Base-by-base conservation (phyloP, 345 rosid genomes). In the Ailanthus altissimus region DNA sequence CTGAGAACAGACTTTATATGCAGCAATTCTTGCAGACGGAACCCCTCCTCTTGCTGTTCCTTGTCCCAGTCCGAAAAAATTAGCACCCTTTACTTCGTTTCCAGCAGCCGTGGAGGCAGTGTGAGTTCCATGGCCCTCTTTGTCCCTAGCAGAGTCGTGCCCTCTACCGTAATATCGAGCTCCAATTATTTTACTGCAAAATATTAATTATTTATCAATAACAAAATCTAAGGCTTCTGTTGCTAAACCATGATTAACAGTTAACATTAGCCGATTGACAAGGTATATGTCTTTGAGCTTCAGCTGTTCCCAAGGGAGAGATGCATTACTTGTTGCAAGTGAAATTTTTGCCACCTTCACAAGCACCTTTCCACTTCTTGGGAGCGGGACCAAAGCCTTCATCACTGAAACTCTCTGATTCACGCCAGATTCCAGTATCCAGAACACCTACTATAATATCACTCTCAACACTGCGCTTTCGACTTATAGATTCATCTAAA, bases 31-130 rank as follows among this genome's bases (percentile, higher is more conserved):
- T 10, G 90, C 85, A 14, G 86, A 83, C 6, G 94, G 92, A 66
- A 83, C 87, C 13, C 88, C 92, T 13, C 91, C 95, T 82, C 92
- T 84, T 8, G 89, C 92, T 0, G 82, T 82, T n/a, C 93, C 95
- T 15, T 76, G 8, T 0, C 87, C 92, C 40, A 91, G 18, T n/a
- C 92, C 90, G 36, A 71, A 80, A 15, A 88, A 83, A 70, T 82
- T 84, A 14, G 59, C 86, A 64, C 71, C 81, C 15, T 75, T 60
- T 38, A 87, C 85, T 28, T 3, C 54, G 75, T 79, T 88, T 40
- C 97, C 97, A 0, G 91, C 93, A 0, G 91, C 94, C 4, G 82
- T 92, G 16, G 93, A 90, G 3, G 97, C 91, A 4, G 91, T 84
- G 74, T 90, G 97, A 15, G 83, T 63, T 58, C 94, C 93, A 59